Evolutionary conservation across 1,284 basidiomycete species (phyloP), one percentile per base, ranked within the genome.

Genomic region (Cutaneotrichosporon cavernicola): DNA sequence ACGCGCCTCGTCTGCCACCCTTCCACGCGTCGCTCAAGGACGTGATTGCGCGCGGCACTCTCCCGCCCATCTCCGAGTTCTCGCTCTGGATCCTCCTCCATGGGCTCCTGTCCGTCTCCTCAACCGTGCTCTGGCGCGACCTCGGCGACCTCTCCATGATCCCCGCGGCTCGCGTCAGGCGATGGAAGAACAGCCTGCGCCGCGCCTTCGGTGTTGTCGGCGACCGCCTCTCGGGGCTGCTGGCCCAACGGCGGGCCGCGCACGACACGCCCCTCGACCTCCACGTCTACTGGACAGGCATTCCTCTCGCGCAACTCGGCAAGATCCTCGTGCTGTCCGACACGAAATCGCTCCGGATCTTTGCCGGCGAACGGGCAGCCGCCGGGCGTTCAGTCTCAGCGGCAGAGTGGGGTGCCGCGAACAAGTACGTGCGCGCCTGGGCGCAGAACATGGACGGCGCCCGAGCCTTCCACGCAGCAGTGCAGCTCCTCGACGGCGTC

Each of bases 71-170:
- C 7, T 64, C 58, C 40, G 59, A 68, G 34, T 47, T 62, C 26
- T 36, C 63, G 2, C 34, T 69, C 1, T 73, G 68, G 67, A 69
- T 71, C 46, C 55, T 73, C 21, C 56, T 73, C 2, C 69, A 73
- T 58, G 71, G 70, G 10, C 56, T 73, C 9, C 52, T 71, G 32
- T 65, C 59, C 26, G 65, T 73, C 18, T 68, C 65, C 22, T 71
- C 68, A 67, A 71, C 71, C 0, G 57, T 73, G 18, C 65, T 71
- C 3, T 73, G 71, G 70, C 61, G 70, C 30, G 71, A 73, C 59
- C 49, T 73, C 43, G 71, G 68, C 26, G 70, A 71, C 30, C 59
- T 73, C 10, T 63, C 63, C 11, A 71, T 73, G 68, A 62, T 73
- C 7, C 66, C 65, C 13, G 71, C 69, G 21, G 66, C 60, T 49